A percentile compares a stretch with the other conserved stretches of the same genome.
phyloP scores from a whole-genome alignment of 352 stramenopile species.

The Pythium vanterpoolii region DNA sequence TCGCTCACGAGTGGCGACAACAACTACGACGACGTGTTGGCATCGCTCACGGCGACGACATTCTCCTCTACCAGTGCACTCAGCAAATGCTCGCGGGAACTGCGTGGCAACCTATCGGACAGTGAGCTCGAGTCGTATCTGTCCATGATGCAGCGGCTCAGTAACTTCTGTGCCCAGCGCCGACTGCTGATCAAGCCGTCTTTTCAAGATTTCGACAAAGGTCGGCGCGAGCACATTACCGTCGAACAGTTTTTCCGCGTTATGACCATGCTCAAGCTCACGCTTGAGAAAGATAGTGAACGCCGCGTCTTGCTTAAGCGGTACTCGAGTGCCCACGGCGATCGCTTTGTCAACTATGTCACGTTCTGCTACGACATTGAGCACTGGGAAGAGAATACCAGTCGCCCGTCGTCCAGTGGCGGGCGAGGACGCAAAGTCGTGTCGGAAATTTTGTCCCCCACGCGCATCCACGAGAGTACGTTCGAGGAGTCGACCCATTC shows the following conservation, averaged over 20 bases:
- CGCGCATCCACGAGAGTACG: conserved; percentile 33
- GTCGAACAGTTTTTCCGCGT: conserved; percentile 82
- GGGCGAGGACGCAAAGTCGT: conserved; percentile 23
- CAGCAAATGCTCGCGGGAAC: conserved; percentile 55
- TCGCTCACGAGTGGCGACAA: conserved; percentile 25
- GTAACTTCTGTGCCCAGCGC: conserved; percentile 48
- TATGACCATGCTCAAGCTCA: conserved; percentile 77
- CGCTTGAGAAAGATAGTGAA: conserved; percentile 43
- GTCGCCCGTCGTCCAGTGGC: conserved; percentile 41
- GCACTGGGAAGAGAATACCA: conserved; percentile 41
- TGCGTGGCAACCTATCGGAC: conserved; percentile 54
- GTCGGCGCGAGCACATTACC: conserved; percentile 70
- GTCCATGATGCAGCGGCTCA: conserved; percentile 61
- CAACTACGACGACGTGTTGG: conserved; percentile 57
- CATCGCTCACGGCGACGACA: conserved; percentile 32
- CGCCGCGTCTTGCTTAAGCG: conserved; percentile 55
- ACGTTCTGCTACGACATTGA: conserved; percentile 83
- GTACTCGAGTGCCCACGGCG: conserved; percentile 66
- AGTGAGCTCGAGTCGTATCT: conserved; percentile 39
- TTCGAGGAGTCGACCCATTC: conserved; percentile 35
- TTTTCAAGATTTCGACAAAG: conserved; percentile 84
- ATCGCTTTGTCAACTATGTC: conserved; percentile 82
- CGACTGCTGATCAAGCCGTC: conserved; percentile 73
- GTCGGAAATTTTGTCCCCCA: conserved; percentile 59
- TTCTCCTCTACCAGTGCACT: conserved; percentile 3